Percentiles rank a stretch among this genome's conserved stretches.
Conservation (phyloP, 2,329 filamentous ascomycete species). For the Phialemoniopsis sp. region DNA sequence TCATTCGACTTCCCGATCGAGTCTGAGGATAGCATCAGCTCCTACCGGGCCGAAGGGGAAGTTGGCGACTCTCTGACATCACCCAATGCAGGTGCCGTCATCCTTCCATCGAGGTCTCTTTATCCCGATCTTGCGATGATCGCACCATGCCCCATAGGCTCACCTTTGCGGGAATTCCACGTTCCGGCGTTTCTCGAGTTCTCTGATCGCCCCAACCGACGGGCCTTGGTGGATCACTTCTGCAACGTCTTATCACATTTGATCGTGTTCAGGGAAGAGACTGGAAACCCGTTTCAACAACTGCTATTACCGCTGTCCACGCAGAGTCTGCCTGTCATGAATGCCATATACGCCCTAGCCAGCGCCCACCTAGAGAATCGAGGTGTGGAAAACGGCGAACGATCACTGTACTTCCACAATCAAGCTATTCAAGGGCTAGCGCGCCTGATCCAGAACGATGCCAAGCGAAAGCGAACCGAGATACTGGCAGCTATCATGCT, state of each 20-base stretch:
- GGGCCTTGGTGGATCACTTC: conserved; percentile 57
- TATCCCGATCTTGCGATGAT: conserved; percentile 35
- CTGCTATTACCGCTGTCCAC: conserved; percentile 56
- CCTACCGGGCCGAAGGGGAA: too few species aligned
- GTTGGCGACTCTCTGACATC: neutral
- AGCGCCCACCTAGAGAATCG: conserved; percentile 77
- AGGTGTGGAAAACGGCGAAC: conserved; percentile 47
- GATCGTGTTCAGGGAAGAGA: conserved; percentile 61
- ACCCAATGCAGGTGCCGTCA: neutral
- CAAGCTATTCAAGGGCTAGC: conserved; percentile 55
- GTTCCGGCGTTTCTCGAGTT: conserved; percentile 54
- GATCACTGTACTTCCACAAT: conserved; percentile 56
- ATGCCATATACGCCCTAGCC: conserved; percentile 79
- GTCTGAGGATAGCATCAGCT: neutral
- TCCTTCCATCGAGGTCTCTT: conserved; percentile 12
- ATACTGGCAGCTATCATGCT: conserved; percentile 58
- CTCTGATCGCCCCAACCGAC: conserved; percentile 46
- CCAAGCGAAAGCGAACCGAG: conserved; percentile 48
- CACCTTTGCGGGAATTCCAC: conserved; percentile 45
- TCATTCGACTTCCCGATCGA: neutral
- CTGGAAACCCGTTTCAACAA: conserved; percentile 59
- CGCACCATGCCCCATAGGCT: conserved; percentile 28
- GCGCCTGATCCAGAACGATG: conserved; percentile 49
- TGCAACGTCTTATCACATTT: conserved; percentile 60
- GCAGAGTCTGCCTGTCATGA: conserved; percentile 59